Conservation (phyloP, 805 yeast genomes). For the Myxozyma melibiosi region DNA sequence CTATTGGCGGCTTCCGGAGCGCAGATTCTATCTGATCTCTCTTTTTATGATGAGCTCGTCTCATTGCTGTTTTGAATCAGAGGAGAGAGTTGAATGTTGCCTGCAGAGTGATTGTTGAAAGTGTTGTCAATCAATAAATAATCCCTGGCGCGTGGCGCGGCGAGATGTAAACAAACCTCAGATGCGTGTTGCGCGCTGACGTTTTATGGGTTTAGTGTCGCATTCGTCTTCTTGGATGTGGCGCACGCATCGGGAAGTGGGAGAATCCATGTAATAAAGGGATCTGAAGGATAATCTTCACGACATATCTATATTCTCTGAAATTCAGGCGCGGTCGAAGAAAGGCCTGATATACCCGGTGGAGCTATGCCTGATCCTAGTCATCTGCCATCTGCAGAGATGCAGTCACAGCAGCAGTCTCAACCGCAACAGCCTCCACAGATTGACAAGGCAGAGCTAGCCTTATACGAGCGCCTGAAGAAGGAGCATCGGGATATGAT, state of each 20-base stretch:
- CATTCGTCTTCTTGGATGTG: no score
- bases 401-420: neutral
- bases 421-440: conserved; percentile 6
- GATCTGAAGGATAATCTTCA: no score
- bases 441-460: conserved; percentile 31
- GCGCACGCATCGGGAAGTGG: no score
- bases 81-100: neutral
- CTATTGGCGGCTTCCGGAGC: conserved; percentile 22
- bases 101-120: no score
- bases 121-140: no score
- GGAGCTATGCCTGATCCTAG: conserved; percentile 28
- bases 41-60: conserved; percentile 4
- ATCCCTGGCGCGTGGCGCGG: no score
- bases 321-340: no score
- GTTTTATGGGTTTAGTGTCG: no score
- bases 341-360: neutral
- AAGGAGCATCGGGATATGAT: conserved; percentile 67
- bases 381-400: conserved; percentile 17
- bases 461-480: conserved; percentile 66
- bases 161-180: neutral
- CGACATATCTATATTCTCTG: no score
- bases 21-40: conserved; percentile 25
- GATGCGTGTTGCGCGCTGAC: no score
- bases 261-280: no score
- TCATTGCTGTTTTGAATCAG: neutral